Evolutionary conservation across 31 red algal species (phyloP).

Genomic region (Endocladia muricata): DNA sequence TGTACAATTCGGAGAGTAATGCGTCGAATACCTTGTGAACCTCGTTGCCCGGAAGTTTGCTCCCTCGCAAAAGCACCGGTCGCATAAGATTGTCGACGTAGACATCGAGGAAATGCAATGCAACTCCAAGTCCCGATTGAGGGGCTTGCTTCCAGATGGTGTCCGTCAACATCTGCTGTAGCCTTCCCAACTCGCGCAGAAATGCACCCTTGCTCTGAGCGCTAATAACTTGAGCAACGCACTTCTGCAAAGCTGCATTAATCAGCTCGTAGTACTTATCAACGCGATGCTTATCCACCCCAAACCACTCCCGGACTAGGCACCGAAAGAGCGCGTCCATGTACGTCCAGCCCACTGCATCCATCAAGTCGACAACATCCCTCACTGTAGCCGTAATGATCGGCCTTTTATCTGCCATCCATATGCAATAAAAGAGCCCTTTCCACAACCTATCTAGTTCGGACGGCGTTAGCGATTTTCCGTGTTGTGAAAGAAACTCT

Average conservation of each 20-base stretch:
- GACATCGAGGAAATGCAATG: conserved; percentile 56
- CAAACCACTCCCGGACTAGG: conserved; percentile 74
- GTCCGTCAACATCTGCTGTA: conserved; percentile 6
- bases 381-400: conserved; percentile 40
- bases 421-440: conserved; percentile 77
- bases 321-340: conserved; percentile 43
- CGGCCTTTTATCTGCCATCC: conserved; percentile 73
- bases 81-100: conserved; percentile 36
- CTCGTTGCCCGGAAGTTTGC: conserved; percentile 13
- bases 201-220: conserved; percentile 13
- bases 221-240: not conserved
- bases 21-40: conserved; percentile 52
- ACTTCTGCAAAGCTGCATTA: conserved; percentile 27
- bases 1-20: conserved; percentile 14
- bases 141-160: conserved; percentile 27
- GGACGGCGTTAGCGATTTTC: not conserved
- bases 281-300: conserved; percentile 71
- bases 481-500: conserved; percentile 44
- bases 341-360: conserved; percentile 61
- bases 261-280: conserved; percentile 88
- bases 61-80: conserved; percentile 13
- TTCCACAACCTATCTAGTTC: conserved; percentile 78
- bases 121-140: conserved; percentile 30
- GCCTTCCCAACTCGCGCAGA: not conserved
- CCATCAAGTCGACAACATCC: conserved; percentile 25